Base-by-base conservation (phyloP, 1,284 basidiomycete genomes). In the Microbotryum lychnidis-dioicae region DNA sequence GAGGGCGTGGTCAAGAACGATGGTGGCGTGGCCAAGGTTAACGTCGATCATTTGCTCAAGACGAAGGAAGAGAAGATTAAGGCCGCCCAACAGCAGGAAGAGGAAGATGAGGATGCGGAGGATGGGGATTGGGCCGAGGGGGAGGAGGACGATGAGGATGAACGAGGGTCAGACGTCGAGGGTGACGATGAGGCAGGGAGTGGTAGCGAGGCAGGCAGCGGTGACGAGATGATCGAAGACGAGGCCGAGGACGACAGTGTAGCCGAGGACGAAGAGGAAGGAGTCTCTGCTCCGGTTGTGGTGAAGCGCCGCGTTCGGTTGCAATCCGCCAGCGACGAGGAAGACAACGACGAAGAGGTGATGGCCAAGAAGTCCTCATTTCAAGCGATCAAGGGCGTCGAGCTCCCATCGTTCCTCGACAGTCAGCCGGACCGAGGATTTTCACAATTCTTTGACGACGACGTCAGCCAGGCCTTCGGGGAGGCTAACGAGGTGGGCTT, bases 391-490 rank as follows among this genome's bases (percentile, higher is more conserved):
- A 50, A 45, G n/a, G 45, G 45, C 10, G 52, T 54, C 31, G 58
- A 48, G 9, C n/a, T 21, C 51, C 57, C 6, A 12, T 47, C 51
- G 27, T 51, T 47, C 45, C 45, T n/a, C 51, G 25, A 51, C 27
- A 16, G 27, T 16, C 37, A 52, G 51, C n/a, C 37, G n/a, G 65
- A 60, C 31, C 60, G 55, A 12, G 62, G 58, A 14, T 64, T 69
- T 54, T 69, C 67, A 6, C 64, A 69, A 25, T 69, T 69, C 56
- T 69, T 67, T 55, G 50, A 66, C 60, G 62, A 58, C n/a, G 58
- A 63, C 29, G 65, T 69, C 61, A 58, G 58, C 31, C 59, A 60
- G 16, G 65, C 42, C 2, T 59, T 50, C 25, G 61, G 53, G 6
- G 57, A 50, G 3, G 57, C 44, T 18, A 54, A 55, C 20, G 33